Evolutionary conservation across 1,284 basidiomycete species (phyloP), one percentile per base, ranked within the genome.

Genomic region (Apiotrichum domesticum): DNA sequence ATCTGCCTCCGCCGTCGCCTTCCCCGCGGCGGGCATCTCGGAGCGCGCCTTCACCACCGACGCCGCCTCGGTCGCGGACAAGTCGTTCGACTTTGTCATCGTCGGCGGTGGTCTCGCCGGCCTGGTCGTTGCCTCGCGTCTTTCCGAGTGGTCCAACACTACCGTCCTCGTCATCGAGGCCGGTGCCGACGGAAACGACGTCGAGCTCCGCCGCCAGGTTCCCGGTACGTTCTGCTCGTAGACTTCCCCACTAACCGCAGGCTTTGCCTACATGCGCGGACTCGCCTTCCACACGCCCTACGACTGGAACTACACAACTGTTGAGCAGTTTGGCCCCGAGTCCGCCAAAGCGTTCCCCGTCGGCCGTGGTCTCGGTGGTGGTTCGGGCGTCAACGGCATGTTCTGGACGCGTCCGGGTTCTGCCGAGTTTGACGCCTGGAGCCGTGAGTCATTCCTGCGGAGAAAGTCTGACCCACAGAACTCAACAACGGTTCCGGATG

Each of bases 111-210:
- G 87, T 47, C 81, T 85, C 4, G 86, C 85, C 4, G 88, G 88
- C 35, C 80, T 90, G 21, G 84, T 85, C 8, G 72, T 90, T 34
- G 88, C 87, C 2, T 76, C 82, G 14, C 81, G 87, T 32, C 79
- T 91, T 11, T 81, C 85, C 0, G 87, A 87, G 60, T 83, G 87
- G 77, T 70, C 79, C 0, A 82, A 82, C 64, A 79, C 78, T 10
- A 85, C 84, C 1, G 85, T 90, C 5, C 80, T 87, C 39, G 84
- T 87, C 43, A 78, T 88, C 55, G 87, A 89, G 69, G 86, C 86
- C 4, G 87, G 87, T 32, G 80, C 80, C 44, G 80, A 83, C 39
- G 86, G 85, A 0, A 77, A 80, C 48, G 79, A 79, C 3, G 80
- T 82, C 45, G 51, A 62, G 41, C 66, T 72, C 37, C 48, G 70